A percentile compares a stretch with the other conserved stretches of the same genome.
Conservation (phyloP, 2,329 filamentous ascomycete species). For the Aspergillus tanneri region DNA sequence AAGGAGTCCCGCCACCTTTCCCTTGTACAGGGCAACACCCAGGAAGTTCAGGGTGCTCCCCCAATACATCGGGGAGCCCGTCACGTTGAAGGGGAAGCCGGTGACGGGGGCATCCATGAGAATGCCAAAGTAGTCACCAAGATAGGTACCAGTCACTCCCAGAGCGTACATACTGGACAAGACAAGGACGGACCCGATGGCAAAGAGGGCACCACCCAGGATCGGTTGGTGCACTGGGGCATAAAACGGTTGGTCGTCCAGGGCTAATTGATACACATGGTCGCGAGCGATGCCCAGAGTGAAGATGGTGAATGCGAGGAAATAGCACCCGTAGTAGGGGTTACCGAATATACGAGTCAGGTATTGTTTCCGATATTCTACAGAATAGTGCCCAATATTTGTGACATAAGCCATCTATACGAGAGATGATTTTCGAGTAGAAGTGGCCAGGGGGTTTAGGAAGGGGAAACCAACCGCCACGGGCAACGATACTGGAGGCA, state of each 20-base stretch:
- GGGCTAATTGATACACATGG: conserved; percentile 78
- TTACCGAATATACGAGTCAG: conserved; percentile 86
- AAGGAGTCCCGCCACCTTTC: conserved; percentile 80
- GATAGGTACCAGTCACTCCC: conserved; percentile 90
- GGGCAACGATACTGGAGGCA: conserved; percentile 68
- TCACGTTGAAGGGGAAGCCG: conserved; percentile 93
- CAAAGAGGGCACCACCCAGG: conserved; percentile 69
- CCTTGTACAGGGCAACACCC: conserved; percentile 78
- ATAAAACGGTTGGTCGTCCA: conserved; percentile 73
- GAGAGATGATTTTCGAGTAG: background rate
- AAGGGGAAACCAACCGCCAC: conserved; percentile 61
- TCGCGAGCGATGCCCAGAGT: conserved; percentile 86
- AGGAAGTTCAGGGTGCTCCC: conserved; percentile 91
- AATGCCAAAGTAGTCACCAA: conserved; percentile 98
- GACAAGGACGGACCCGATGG: conserved; percentile 77
- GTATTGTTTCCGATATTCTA: conserved; percentile 88
- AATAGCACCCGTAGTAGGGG: conserved; percentile 80
- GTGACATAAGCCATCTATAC: conserved; percentile 13
- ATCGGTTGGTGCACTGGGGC: conserved; percentile 66
- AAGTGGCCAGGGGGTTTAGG: conserved; percentile 7
- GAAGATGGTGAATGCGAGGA: conserved; percentile 86
- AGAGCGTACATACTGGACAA: conserved; percentile 86
- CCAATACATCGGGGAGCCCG: conserved; percentile 92
- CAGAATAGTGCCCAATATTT: conserved; percentile 16
- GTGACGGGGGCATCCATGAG: conserved; percentile 94